phyloP scores from a whole-genome alignment of 1,139 yeast species.

The Kodamaea ohmeri region DNA sequence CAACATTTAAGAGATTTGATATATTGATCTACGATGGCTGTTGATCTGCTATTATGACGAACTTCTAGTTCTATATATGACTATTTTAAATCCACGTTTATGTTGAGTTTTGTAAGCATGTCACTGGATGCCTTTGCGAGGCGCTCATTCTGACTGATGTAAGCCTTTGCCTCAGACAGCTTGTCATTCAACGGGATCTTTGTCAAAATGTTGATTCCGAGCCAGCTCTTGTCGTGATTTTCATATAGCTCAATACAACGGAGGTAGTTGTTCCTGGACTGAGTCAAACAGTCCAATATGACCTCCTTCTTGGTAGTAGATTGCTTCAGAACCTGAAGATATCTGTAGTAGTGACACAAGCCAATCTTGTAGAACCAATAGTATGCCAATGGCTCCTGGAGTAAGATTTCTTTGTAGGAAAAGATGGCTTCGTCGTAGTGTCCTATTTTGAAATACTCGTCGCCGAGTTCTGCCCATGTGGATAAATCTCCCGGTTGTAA shows the following conservation, averaged over 20 bases:
- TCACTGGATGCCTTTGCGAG: conserved; percentile 19
- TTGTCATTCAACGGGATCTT: conserved; percentile 23
- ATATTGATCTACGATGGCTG: not conserved
- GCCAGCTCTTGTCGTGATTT: conserved; percentile 69
- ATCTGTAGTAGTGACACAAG: conserved; percentile 21
- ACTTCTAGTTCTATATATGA: not conserved
- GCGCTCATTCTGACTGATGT: conserved; percentile 22
- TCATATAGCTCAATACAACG: conserved; percentile 77
- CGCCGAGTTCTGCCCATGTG: conserved; percentile 75
- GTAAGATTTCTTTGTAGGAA: conserved; percentile 65
- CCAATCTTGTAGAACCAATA: conserved; percentile 67
- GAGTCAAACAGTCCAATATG: conserved; percentile 24
- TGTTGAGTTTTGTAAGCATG: conserved; percentile 22
- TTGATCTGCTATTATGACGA: not conserved
- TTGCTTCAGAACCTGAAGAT: conserved; percentile 13
- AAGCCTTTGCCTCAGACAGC: conserved; percentile 17
- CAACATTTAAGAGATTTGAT: not conserved
- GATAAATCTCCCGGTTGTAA: conserved; percentile 70
- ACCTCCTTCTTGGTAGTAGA: conserved; percentile 14
- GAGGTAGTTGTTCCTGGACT: conserved; percentile 54
- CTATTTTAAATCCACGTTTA: conserved; percentile 5
- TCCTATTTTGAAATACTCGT: conserved; percentile 57
- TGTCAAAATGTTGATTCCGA: conserved; percentile 55
- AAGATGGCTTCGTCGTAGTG: conserved; percentile 66
- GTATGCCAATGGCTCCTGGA: conserved; percentile 71